Evolutionary conservation across 768 basidiomycete species (phyloP), one percentile per base, ranked within the genome.

Genomic region (Nidularia pulvinata): DNA sequence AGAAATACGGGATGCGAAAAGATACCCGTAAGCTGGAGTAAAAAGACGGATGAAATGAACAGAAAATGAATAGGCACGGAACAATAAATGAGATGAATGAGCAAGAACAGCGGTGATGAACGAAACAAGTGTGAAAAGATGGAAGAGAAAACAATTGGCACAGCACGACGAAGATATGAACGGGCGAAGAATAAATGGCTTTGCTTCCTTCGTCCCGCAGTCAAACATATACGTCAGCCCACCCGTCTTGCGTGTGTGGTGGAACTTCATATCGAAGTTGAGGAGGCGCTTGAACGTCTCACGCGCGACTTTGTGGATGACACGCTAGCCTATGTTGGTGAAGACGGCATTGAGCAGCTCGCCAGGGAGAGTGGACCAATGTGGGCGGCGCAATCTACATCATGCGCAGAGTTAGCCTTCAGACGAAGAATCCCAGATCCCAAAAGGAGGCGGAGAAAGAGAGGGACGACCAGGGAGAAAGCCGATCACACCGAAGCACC

Each of bases 171-270:
- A 48, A 14, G 33, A 43, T 0, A 9, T 59, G 19, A 56, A 1
- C 4, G 25, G 4, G 25, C 25, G 25, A 25, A 4, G 4, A 4
- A 25, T 25, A 25, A 25, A 25, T 4, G 4, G 4, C 4, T 25
- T 25, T 25, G 25, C 25, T 25, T 25, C 96, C 94, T 98, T 99
- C 33, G 97, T 98, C 34, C 97, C 97, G 10, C 97, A 82, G 66
- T 99, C 97, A 58, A 99, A 98, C 4, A 97, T 96, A 44, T 96
- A 77, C 1, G 95, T 98, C 46, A 99, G 77, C 1, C 97, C 97
- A 30, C 97, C 97, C 0, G 97, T 99, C 65, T 98, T 95, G 34
- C 96, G 73, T 14, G 88, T 85, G 33, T 98, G 78, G 63, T 99
- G 97, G 70, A 98, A 99, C 49, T 83, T 86, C 67, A 98, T 80